Conservation (phyloP, 352 stramenopile genomes). For the Phytophthora meadii region DNA sequence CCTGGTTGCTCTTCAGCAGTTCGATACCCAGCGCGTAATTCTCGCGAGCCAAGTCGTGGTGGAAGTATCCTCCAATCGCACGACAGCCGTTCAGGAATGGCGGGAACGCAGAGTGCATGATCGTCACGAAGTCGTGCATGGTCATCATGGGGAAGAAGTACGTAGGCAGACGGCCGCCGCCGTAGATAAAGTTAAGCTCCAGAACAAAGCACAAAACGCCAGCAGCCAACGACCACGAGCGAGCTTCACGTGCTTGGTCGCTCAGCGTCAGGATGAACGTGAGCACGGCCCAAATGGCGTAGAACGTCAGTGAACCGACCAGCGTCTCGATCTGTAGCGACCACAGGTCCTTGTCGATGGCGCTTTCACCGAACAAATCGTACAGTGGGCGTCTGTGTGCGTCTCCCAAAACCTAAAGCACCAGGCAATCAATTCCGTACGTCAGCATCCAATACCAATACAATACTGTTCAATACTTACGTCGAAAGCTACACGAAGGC, state of each 20-base stretch:
- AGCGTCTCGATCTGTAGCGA: slow-evolving; percentile 91
- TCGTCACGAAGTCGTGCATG: slow-evolving; percentile 92
- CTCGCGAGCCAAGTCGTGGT: slow-evolving; percentile 68
- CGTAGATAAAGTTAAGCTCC: slow-evolving; percentile 93
- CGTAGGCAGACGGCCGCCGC: slow-evolving; percentile 57
- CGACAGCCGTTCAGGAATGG: slow-evolving; percentile 97
- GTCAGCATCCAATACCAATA: slow-evolving; percentile 4
- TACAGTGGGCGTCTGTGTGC: slow-evolving; percentile 94
- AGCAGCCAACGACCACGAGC: slow-evolving; percentile 95
- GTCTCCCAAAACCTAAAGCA: slow-evolving; percentile 73
- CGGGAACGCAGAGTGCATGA: slow-evolving; percentile 95
- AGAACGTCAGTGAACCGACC: slow-evolving; percentile 94
- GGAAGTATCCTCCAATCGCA: slow-evolving; percentile 94
- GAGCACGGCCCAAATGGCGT: slow-evolving; percentile 96
- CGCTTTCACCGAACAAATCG: slow-evolving; percentile 94
- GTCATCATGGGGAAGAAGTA: slow-evolving; percentile 84
- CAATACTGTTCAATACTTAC: slow-evolving; percentile 44
- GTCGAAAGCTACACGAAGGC: slow-evolving; percentile 95
- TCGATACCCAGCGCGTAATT: slow-evolving; percentile 82
- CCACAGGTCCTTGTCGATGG: slow-evolving; percentile 90
- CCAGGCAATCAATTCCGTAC: neutral
- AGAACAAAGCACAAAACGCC: slow-evolving; percentile 94
- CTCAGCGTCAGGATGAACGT: slow-evolving; percentile 96
- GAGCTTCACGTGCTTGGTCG: slow-evolving; percentile 86
- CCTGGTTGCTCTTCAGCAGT: slow-evolving; percentile 84